Conservation (phyloP, 164 flowering plant species). For the Vitis vinifera region DNA sequence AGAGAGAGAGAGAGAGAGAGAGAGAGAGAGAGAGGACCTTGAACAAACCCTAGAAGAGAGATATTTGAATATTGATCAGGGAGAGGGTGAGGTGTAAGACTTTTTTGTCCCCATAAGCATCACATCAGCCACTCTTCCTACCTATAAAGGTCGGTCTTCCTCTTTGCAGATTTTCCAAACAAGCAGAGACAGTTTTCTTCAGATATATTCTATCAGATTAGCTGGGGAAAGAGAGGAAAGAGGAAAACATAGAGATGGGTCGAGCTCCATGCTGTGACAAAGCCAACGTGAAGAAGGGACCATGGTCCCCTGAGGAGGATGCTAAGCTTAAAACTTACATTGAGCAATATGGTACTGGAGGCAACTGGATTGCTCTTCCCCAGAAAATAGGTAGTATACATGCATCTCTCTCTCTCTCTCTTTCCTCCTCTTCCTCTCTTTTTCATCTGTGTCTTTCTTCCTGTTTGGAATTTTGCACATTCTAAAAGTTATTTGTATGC, state of each 20-base stretch:
- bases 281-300: conserved; percentile 81
- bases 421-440: not conserved
- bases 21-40: conserved; percentile 16
- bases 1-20: conserved; percentile 13
- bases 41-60: conserved; percentile 32
- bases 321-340: conserved; percentile 71
- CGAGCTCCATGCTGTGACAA: conserved; percentile 94
- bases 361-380: conserved; percentile 92
- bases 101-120: conserved; percentile 41
- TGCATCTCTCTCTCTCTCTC: conserved; percentile 3
- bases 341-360: conserved; percentile 70
- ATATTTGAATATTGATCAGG: conserved; percentile 27
- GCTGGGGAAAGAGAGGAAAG: conserved; percentile 2
- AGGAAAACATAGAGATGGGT: conserved; percentile 46
- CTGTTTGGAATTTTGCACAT: not conserved
- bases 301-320: conserved; percentile 93
- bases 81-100: conserved; percentile 29
- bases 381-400: conserved; percentile 75
- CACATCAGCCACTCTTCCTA: conserved; percentile 36
- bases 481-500: not conserved
- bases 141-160: conserved; percentile 51
- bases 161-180: conserved; percentile 18
- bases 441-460: no score
- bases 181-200: conserved; percentile 9
- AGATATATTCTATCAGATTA: not conserved